A percentile compares a stretch with the other conserved stretches of the same genome.
These are phyloP conservation scores for Mitragyna speciosa DNA, from an alignment of 257 asterid species.

Conservation along the genomic window DNA sequence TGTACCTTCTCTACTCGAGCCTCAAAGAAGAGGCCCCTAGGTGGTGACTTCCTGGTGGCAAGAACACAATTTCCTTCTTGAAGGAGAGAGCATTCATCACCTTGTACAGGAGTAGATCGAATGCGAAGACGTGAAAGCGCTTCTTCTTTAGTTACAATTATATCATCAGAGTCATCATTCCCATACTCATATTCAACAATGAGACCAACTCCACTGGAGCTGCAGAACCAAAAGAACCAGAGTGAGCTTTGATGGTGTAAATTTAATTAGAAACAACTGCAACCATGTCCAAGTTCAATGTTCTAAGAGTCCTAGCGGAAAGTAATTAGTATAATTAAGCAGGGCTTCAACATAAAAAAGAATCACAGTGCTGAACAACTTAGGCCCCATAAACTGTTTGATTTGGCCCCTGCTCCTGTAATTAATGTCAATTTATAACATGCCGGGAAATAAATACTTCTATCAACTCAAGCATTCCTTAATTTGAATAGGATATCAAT, in stretches of 20 bases:
- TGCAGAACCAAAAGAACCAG: conserved; percentile 28
- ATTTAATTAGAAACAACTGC: neutral
- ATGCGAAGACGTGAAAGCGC: conserved; percentile 44
- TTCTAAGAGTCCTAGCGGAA: neutral
- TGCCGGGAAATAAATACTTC: no score
- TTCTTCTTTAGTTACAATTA: conserved; percentile 38
- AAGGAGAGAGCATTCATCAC: conserved; percentile 47
- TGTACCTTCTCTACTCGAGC: conserved; percentile 31
- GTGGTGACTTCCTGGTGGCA: conserved; percentile 18
- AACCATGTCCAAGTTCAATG: neutral
- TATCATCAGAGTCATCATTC: conserved; percentile 28
- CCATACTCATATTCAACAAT: conserved; percentile 37
- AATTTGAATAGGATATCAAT: no score
- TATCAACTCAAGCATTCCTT: no score
- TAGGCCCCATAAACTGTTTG: no score
- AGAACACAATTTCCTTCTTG: conserved; percentile 19
- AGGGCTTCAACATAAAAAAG: neutral
- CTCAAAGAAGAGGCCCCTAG: conserved; percentile 23
- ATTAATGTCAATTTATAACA: no score
- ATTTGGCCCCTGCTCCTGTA: no score
- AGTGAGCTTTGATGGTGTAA: neutral
- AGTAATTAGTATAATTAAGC: neutral
- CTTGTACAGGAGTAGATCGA: conserved; percentile 58
- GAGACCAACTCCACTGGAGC: conserved; percentile 44
- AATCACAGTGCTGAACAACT: neutral